Evolutionary conservation across 106 monocot genomes (phyloP).

Genomic region (Posidonia australis): DNA sequence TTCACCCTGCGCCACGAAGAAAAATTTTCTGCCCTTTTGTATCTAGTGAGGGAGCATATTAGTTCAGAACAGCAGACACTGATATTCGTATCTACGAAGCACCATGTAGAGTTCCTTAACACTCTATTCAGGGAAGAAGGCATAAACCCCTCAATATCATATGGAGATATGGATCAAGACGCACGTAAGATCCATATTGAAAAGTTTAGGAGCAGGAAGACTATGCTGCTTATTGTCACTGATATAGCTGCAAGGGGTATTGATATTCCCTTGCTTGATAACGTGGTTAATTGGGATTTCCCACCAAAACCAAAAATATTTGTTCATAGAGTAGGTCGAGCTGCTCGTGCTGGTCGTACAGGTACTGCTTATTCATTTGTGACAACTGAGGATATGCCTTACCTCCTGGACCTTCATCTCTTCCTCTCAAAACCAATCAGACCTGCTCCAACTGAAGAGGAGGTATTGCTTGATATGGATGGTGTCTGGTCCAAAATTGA

Average conservation of each 20-base stretch:
- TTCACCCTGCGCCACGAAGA: slow-evolving; percentile 89
- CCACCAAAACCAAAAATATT: slow-evolving; percentile 96
- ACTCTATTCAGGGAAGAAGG: slow-evolving; percentile 81
- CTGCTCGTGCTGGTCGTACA: slow-evolving; percentile 81
- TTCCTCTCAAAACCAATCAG: slow-evolving; percentile 89
- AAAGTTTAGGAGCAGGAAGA: slow-evolving; percentile 81
- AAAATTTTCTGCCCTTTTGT: slow-evolving; percentile 74
- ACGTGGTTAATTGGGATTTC: slow-evolving; percentile 97
- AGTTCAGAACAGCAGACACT: slow-evolving; percentile 70
- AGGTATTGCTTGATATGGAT: slow-evolving; percentile 57
- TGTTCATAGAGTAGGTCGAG: slow-evolving; percentile 90
- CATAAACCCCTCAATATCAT: slow-evolving; percentile 60
- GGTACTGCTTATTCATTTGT: slow-evolving; percentile 90
- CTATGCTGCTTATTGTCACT: slow-evolving; percentile 90
- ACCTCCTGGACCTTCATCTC: slow-evolving; percentile 92
- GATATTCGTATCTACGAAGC: slow-evolving; percentile 89
- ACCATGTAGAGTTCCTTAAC: slow-evolving; percentile 92
- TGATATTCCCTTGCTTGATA: slow-evolving; percentile 95
- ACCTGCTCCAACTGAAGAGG: slow-evolving; percentile 85
- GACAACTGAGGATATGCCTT: slow-evolving; percentile 83
- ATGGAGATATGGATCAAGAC: slow-evolving; percentile 99
- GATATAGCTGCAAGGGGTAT: slow-evolving; percentile 96
- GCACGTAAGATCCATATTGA: slow-evolving; percentile 83
- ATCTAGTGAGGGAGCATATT: slow-evolving; percentile 75
- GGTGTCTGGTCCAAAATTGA: slow-evolving; percentile 43